Percentiles rank a stretch among this genome's conserved stretches.
These are phyloP conservation scores for Excoecaria agallocha DNA, from an alignment of 345 rosid species.

Conservation along the genomic window DNA sequence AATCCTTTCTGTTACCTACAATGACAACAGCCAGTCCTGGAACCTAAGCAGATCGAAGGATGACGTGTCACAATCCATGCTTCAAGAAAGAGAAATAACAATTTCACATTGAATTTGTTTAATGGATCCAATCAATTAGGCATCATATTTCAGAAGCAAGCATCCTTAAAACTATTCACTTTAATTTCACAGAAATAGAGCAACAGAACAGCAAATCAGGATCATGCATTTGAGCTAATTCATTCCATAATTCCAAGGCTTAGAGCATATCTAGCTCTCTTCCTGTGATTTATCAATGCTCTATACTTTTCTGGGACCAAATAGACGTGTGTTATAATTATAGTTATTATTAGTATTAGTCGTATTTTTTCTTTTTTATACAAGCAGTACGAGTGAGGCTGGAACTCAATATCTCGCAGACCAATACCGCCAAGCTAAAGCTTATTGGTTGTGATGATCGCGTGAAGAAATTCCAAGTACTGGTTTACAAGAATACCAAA, in stretches of 20 bases:
- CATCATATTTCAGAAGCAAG: background rate
- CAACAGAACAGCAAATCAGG: background rate
- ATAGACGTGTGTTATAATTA: too few species aligned
- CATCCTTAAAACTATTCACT: background rate
- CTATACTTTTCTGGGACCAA: too few species aligned
- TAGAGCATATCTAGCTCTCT: too few species aligned
- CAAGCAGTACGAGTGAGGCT: too few species aligned
- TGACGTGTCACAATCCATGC: background rate
- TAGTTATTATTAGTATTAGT: too few species aligned
- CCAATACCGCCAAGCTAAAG: too few species aligned
- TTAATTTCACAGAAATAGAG: background rate
- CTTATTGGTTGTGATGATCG: too few species aligned
- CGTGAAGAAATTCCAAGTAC: too few species aligned
- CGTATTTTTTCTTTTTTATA: too few species aligned
- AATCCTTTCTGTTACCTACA: slow-evolving; percentile 78
- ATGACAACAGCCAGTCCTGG: slow-evolving; percentile 91
- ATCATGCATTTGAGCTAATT: background rate
- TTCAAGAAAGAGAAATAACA: background rate
- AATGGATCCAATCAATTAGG: background rate
- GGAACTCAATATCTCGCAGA: too few species aligned
- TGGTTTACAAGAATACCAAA: too few species aligned
- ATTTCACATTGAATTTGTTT: background rate
- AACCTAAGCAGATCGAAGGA: slow-evolving; percentile 42
- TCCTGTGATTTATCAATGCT: too few species aligned
- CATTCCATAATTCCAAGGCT: background rate